Conservation (phyloP, 108 stramenopile species). For the Nitzschia inconspicua region DNA sequence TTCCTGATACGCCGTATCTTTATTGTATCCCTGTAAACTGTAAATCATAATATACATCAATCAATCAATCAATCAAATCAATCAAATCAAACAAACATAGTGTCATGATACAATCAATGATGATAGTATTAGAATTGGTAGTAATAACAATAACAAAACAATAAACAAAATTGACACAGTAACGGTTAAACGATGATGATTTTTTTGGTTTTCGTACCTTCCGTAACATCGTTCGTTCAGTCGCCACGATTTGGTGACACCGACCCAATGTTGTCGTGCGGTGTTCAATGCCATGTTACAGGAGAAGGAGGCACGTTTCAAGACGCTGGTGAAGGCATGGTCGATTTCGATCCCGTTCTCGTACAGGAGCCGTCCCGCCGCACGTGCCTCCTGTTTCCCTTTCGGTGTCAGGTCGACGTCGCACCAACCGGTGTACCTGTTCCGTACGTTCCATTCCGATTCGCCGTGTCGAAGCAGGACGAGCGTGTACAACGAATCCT, state of each 20-base stretch:
- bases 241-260: conserved; percentile 78
- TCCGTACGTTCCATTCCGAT: conserved; percentile 75
- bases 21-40: conserved; percentile 77
- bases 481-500: conserved; percentile 71
- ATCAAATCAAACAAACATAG: too few species aligned
- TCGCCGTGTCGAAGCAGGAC: conserved; percentile 81
- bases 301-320: conserved; percentile 70
- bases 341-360: conserved; percentile 85
- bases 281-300: conserved; percentile 77
- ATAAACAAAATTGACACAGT: background rate
- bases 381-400: conserved; percentile 72
- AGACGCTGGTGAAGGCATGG: conserved; percentile 77
- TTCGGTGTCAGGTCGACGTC: conserved; percentile 72
- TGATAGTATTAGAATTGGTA: too few species aligned
- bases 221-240: conserved; percentile 90
- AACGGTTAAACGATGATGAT: background rate
- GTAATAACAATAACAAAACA: too few species aligned
- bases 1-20: conserved; percentile 70
- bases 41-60: background rate
- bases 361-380: conserved; percentile 68
- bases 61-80: too few species aligned
- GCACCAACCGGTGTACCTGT: conserved; percentile 81
- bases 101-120: too few species aligned
- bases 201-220: too few species aligned
- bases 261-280: conserved; percentile 82